Conservation (phyloP, 73 alveolate genomes). For the Paraurostyla sp. region DNA sequence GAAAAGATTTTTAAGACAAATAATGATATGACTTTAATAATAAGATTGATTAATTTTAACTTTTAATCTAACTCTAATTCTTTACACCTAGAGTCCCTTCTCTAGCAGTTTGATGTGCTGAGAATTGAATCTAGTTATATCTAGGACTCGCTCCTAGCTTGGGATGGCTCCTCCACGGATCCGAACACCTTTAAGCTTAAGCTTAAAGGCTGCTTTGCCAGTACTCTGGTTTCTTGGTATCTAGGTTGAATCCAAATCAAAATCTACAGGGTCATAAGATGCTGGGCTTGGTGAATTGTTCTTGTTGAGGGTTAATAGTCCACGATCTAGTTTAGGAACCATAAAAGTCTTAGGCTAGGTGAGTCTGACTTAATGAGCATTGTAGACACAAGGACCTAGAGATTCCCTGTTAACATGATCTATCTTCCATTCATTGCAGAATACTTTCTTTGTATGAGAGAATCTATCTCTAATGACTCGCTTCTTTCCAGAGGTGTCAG, state of each 20-base stretch:
- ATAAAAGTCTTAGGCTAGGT: not conserved
- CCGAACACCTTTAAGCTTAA: not conserved
- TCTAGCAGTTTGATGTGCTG: slow-evolving; percentile 27
- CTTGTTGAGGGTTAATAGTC: not conserved
- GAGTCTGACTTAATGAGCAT: not conserved
- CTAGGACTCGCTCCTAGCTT: not conserved
- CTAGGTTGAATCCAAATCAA: slow-evolving; percentile 27
- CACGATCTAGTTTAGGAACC: slow-evolving; percentile 13
- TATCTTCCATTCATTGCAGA: slow-evolving; percentile 7
- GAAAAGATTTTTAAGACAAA: not conserved
- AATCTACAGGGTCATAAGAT: slow-evolving; percentile 20
- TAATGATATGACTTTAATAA: no score
- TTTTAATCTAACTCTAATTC: not conserved
- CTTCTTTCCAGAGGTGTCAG: no score
- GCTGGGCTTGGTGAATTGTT: slow-evolving; percentile 37
- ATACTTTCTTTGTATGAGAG: slow-evolving; percentile 1
- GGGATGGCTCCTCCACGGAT: slow-evolving; percentile 11
- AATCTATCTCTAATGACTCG: slow-evolving; percentile 3
- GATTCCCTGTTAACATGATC: not conserved
- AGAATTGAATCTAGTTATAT: slow-evolving; percentile 9
- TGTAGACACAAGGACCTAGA: slow-evolving; percentile 4
- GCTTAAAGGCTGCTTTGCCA: not conserved
- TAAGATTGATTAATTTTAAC: not conserved
- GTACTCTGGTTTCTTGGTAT: not conserved
- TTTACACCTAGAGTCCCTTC: slow-evolving; percentile 16